Percentiles rank a stretch among this genome's conserved stretches.
Evolutionary conservation across 148 eudicot species (phyloP).

Genomic region (Camellia granthamiana): DNA sequence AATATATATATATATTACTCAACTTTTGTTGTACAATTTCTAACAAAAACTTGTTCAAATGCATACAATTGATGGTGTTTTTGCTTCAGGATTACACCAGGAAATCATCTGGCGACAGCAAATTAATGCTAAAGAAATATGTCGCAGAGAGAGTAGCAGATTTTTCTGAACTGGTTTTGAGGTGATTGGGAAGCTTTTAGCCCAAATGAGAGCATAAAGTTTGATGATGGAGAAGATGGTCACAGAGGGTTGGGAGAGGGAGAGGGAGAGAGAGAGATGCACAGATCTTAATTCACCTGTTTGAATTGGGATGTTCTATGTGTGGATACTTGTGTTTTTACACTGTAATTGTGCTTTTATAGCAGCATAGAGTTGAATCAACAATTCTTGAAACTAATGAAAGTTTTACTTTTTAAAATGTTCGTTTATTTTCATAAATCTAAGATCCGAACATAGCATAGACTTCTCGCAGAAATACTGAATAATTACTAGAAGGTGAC

Average conservation of each 20-base stretch:
- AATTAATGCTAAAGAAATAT: not conserved
- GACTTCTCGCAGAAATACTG: too few relatives aligned
- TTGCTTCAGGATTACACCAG: slow-evolving; percentile 12
- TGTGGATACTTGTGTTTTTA: too few relatives aligned
- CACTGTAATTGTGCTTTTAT: too few relatives aligned
- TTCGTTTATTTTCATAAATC: too few relatives aligned
- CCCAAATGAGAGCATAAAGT: slow-evolving; percentile 1
- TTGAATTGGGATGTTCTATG: too few relatives aligned
- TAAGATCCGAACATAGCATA: too few relatives aligned
- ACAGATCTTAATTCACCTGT: too few relatives aligned
- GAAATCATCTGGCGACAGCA: not conserved
- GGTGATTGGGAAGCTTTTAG: slow-evolving; percentile 7
- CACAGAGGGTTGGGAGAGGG: slow-evolving; percentile 10
- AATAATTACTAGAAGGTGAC: too few relatives aligned
- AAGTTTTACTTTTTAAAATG: too few relatives aligned
- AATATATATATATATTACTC: not conserved
- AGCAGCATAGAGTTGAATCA: too few relatives aligned
- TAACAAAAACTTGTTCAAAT: not conserved
- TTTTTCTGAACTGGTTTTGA: not conserved
- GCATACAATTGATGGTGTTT: not conserved
- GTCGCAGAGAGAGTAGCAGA: not conserved
- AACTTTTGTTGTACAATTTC: not conserved
- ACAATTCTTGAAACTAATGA: too few relatives aligned
- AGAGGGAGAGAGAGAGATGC: too few relatives aligned
- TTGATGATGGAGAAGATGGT: slow-evolving; percentile 2